Evolutionary conservation across 139 green algal genomes (phyloP), one percentile per base, ranked within the genome.

Genomic region (Desmodesmus armatus): DNA sequence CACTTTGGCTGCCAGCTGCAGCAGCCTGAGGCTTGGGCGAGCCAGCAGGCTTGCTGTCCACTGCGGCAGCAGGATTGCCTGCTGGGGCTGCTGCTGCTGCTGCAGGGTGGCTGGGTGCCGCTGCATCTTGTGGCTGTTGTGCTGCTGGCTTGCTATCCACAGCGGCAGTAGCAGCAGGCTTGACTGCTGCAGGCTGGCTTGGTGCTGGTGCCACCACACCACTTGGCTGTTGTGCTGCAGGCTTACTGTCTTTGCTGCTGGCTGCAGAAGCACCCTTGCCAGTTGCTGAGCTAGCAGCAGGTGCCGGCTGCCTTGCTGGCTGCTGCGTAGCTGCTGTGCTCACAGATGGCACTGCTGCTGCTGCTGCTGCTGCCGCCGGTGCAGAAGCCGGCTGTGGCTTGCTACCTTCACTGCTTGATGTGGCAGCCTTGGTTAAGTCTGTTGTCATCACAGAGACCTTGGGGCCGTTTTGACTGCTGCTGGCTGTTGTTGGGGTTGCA

Each of bases 281-380:
- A 51, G 37, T 15, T n/a, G 41, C 35, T 17, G 6, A 33, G n/a
- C 29, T 15, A 31, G 31, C 35, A 31, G 67, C 29, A 0, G 41
- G 67, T 40, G 11, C 39, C 72, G 65, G 44, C 29, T 80, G 72
- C 47, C n/a, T n/a, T 66, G 72, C 72, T 65, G 72, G 5, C 13
- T 37, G 37, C 17, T 21, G 43, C 29, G 71, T 29, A n/a, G 43
- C 15, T 44, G n/a, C 27, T 49, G 29, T n/a, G 31, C 29, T 15
- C 37, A 41, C 55, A 5, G n/a, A 29, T 79, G 43, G 27, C 27
- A 41, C 31, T 15, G 72, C 72, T 80, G 72, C 72, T 47, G 31
- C 29, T 49, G 29, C 33, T 40, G 19, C 41, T 23, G 70, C 9
- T 40, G 70, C 47, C 15, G 47, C 35, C 23, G 41, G 44, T 27